Base-by-base conservation (phyloP, 345 rosid species). In the Brassica cretica region DNA sequence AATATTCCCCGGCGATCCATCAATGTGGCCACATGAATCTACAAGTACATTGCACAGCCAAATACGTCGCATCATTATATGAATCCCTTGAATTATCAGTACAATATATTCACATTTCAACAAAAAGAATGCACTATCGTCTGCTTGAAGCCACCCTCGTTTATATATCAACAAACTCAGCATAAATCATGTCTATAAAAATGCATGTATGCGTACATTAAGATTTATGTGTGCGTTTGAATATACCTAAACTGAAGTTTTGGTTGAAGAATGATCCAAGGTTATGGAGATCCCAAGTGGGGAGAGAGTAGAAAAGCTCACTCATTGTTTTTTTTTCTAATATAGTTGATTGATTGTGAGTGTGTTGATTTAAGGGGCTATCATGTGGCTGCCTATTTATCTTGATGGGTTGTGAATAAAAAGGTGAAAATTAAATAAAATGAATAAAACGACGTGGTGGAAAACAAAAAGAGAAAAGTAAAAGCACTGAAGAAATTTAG, bases 251-350 rank as follows among this genome's bases (percentile, higher is more conserved):
- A 76, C 87, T 84, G 90, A 86, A 86, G 90, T 93, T 90, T 83
- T 87, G 82, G 85, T 83, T 85, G 94, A 91, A 77, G 88, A 89
- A 82, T 86, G 82, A 80, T 75, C 88, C 96, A 78, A 90, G 85
- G 85, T 84, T 91, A 75, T 86, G 96, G 79, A 89, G 90, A 90
- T 90, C 97, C 95, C 97, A 91, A 86, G 86, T 80, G 44, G 80
- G 76, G 59, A 78, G 84, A 80, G 88, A 85, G 84, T 88, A 69
- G 78, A 78, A 82, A 82, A 85, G 85, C 81, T 84, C 87, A 77
- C 85, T 77, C 89, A 81, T 86, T 44, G 7, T 60, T 53, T 53
- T 35, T 29, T 30, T 7, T 19, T 16, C 0, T 18, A 67, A n/a
- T 33, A 14, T 37, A 32, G 66, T 68, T 29, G 18, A 49, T 49